phyloP scores from a whole-genome alignment of 2,329 filamentous ascomycete species.

The Eutypa lata region DNA sequence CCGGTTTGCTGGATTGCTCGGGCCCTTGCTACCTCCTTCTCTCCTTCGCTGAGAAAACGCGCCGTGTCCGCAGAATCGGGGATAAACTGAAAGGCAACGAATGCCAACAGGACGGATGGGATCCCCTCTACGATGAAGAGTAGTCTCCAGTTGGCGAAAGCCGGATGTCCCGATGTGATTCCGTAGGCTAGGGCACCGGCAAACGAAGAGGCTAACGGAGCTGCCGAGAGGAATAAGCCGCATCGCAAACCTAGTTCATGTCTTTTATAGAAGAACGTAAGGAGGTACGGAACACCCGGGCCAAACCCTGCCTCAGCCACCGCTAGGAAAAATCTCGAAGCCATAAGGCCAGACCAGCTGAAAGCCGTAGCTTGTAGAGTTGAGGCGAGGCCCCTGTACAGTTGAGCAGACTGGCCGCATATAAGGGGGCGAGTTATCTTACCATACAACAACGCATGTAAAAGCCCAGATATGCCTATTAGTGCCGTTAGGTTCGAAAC shows the following conservation, averaged over 20 bases:
- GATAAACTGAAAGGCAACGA: constrained; percentile 25
- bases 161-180: constrained; percentile 60
- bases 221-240: constrained; percentile 36
- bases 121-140: constrained; percentile 34
- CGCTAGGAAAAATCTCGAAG: constrained; percentile 28
- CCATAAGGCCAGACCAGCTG: constrained; percentile 29
- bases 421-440: constrained; percentile 3
- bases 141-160: constrained; percentile 43
- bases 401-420: constrained; percentile 1
- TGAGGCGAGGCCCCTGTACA: constrained; percentile 25
- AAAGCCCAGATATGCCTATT: constrained; percentile 26
- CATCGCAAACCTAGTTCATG: constrained; percentile 41
- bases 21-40: constrained; percentile 54
- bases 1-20: constrained; percentile 53
- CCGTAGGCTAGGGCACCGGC: constrained; percentile 66
- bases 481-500: constrained; percentile 3
- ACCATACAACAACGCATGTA: constrained; percentile 27
- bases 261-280: constrained; percentile 38
- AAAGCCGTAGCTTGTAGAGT: constrained; percentile 28
- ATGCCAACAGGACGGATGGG: constrained; percentile 29
- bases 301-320: constrained; percentile 29
- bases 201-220: constrained; percentile 67
- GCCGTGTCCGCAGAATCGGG: constrained; percentile 49
- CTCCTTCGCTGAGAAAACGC: constrained; percentile 52
- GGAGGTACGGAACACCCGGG: constrained; percentile 30